Percentiles rank a stretch among this genome's conserved stretches.
phyloP scores from a whole-genome alignment of 768 basidiomycete genomes.

The Sistotremastrum niveocremeum region DNA sequence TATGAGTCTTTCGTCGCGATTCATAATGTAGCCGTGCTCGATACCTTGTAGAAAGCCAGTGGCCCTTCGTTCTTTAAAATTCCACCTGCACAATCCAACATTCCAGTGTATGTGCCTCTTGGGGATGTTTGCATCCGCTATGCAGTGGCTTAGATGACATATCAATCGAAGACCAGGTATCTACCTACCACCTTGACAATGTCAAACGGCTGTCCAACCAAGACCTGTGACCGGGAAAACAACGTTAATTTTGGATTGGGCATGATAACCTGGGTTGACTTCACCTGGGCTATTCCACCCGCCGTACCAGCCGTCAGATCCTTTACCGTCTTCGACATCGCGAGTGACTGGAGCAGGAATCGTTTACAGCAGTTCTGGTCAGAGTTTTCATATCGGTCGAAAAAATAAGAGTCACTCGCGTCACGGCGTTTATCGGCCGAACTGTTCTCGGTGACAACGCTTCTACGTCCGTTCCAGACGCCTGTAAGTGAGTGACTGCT shows the following conservation, averaged over 20 bases:
- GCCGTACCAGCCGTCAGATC: conserved; percentile 82
- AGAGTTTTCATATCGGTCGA: too few species aligned
- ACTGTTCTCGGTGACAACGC: too few species aligned
- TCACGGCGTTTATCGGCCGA: too few species aligned
- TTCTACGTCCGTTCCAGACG: too few species aligned
- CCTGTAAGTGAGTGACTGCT: too few species aligned
- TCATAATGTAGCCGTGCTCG: not conserved
- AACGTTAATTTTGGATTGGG: not conserved
- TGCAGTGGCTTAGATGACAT: conserved; percentile 7
- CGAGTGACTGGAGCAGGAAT: not conserved
- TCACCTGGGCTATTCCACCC: conserved; percentile 82
- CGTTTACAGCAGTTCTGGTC: too few species aligned
- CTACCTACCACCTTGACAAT: conserved; percentile 87
- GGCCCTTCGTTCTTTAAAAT: conserved; percentile 88
- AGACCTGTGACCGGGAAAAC: conserved; percentile 33
- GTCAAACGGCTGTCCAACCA: conserved; percentile 92
- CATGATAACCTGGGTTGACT: conserved; percentile 2
- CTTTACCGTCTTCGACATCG: conserved; percentile 55
- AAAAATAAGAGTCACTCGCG: too few species aligned
- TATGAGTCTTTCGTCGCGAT: conserved; percentile 2
- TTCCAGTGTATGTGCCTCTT: conserved; percentile 77
- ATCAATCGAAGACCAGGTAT: conserved; percentile 1
- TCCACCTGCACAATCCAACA: conserved; percentile 81
- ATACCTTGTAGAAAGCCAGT: conserved; percentile 87
- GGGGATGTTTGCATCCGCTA: conserved; percentile 93